Base-by-base conservation (phyloP, 2,329 filamentous ascomycete species). In the Trichoderma afroharzianum region DNA sequence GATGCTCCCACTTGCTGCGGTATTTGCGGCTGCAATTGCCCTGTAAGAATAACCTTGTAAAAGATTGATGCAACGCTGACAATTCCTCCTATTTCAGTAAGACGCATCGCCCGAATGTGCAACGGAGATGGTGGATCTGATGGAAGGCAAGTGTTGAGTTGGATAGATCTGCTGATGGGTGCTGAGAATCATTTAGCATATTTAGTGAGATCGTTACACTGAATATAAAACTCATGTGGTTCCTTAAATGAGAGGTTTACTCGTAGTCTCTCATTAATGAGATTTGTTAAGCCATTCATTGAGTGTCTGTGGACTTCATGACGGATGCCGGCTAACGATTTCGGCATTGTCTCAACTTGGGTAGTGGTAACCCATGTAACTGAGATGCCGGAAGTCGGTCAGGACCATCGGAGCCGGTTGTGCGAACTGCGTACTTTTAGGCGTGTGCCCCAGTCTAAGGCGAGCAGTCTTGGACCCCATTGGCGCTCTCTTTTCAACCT, bases 1-100 rank as follows among this genome's bases (percentile, higher is more conserved):
- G 59, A 63, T 15, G 59, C 63, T 6, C 68, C 58, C 11, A 70
- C 68, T 47, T 70, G 68, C 32, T 70, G 68, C 30, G 68, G 61
- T 12, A 63, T 70, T 24, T 70, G 68, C 32, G 68, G 68, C 18
- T 70, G 68, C 68, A 70, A 70, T 15, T 70, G 68, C 33, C 43
- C 68, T 61, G 66, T 69, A 61, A 66, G 63, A 14, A n/a, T 58
- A 67, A 43, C 36, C 7, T 43, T 43, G 18, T 43, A 7, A 7
- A 39, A n/a, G 1, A 5, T 7, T 15, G 6, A 4, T 21, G 57
- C 12, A 21, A 5, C n/a, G 6, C 50, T 67, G 24, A 57, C 53
- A 21, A 28, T 26, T 9, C 24, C 32, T 18, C 21, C 15, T 28
- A 30, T 28, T 21, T 0, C 15, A 50, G 62, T 43, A 36, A 66